These are phyloP conservation scores for Grosmannia penicillata DNA, from an alignment of 2,329 filamentous ascomycete species.

Conservation along the genomic window DNA sequence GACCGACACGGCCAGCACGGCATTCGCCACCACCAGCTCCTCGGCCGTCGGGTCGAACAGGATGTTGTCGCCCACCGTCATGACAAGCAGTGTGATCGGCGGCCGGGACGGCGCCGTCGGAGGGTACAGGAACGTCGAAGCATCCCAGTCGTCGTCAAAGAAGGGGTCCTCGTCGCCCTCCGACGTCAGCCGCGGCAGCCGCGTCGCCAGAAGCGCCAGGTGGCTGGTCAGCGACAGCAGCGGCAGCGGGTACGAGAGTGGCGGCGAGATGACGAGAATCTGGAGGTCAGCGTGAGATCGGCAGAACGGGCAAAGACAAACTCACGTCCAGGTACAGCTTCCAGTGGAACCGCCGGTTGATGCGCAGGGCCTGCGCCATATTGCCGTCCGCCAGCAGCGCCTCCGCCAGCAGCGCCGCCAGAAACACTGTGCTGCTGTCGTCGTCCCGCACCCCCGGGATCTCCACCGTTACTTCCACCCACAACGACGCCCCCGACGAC, in stretches of 20 bases:
- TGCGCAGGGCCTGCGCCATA: conserved; percentile 59
- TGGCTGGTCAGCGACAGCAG: conserved; percentile 87
- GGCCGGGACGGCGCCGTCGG: conserved; percentile 36
- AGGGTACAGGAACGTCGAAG: conserved; percentile 62
- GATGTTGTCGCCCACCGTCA: conserved; percentile 73
- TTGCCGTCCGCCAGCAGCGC: conserved; percentile 61
- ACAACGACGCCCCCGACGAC: conserved; percentile 27
- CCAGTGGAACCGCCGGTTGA: conserved; percentile 92
- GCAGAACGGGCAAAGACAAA: conserved; percentile 9
- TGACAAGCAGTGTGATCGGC: conserved; percentile 80
- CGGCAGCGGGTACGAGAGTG: conserved; percentile 82
- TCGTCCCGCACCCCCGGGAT: conserved; percentile 86
- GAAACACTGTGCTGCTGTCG: conserved; percentile 74
- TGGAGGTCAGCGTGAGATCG: conserved; percentile 20
- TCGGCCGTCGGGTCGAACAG: conserved; percentile 88
- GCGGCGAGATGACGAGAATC: conserved; percentile 87
- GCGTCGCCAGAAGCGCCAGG: conserved; percentile 77
- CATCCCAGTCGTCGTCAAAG: conserved; percentile 96
- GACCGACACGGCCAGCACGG: conserved; percentile 73
- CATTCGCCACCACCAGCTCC: conserved; percentile 85
- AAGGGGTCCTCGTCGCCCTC: conserved; percentile 90
- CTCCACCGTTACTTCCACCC: conserved; percentile 85
- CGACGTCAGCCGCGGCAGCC: conserved; percentile 71
- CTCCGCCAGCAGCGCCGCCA: conserved; percentile 80
- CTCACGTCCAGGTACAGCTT: conserved; percentile 85